These are phyloP conservation scores for Dactylella cylindrospora DNA, from an alignment of 2,329 filamentous ascomycete genomes.

Conservation along the genomic window DNA sequence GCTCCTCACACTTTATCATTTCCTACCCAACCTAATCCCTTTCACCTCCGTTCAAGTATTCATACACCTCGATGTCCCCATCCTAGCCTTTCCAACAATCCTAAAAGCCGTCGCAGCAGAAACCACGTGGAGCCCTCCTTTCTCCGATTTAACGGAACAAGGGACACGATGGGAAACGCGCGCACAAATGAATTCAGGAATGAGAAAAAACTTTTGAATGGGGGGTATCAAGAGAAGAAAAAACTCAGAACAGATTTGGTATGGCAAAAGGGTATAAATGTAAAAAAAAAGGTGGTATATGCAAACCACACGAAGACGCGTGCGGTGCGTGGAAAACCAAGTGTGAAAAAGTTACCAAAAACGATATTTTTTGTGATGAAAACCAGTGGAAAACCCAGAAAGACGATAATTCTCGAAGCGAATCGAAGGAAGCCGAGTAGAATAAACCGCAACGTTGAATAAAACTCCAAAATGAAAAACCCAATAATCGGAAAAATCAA, in stretches of 20 bases:
- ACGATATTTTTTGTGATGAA: conserved; percentile 3
- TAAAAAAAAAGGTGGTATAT: conserved; percentile 13
- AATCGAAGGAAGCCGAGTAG: conserved; percentile 42
- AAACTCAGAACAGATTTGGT: conserved; percentile 7
- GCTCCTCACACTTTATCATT: conserved; percentile 3
- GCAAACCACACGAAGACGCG: conserved; percentile 31
- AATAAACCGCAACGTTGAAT: too few relatives aligned
- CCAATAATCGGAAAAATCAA: conserved; percentile 19
- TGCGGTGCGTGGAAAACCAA: background rate
- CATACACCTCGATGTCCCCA: background rate
- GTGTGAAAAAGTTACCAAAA: conserved; percentile 10
- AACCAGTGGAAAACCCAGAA: conserved; percentile 6
- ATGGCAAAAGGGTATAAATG: conserved; percentile 8
- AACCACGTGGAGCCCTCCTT: conserved; percentile 9
- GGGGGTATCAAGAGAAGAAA: conserved; percentile 5
- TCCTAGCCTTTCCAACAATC: conserved; percentile 14
- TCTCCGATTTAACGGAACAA: too few relatives aligned
- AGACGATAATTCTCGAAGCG: conserved; percentile 22
- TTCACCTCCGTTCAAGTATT: conserved; percentile 1
- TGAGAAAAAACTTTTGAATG: conserved; percentile 12
- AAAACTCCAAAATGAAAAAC: conserved; percentile 14
- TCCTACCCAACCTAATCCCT: background rate
- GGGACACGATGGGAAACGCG: too few relatives aligned
- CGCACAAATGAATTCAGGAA: conserved; percentile 42
- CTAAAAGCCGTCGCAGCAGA: conserved; percentile 43